phyloP scores from a whole-genome alignment of 2,329 filamentous ascomycete species.

The Hymenoscyphus occultus region DNA sequence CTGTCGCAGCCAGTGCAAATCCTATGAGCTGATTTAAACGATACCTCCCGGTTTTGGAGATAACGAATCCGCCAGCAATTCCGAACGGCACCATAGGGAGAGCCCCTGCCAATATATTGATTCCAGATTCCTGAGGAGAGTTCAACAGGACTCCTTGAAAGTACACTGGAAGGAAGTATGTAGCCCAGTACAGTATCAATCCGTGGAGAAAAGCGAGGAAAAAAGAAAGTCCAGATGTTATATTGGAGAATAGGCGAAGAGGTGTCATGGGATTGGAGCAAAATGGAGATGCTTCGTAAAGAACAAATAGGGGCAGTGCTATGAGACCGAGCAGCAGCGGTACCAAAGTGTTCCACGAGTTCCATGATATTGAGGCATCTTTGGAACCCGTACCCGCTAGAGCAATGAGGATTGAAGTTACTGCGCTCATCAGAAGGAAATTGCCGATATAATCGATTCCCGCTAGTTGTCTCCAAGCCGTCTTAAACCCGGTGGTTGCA shows the following conservation, averaged over 20 bases:
- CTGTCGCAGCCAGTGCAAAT: conserved; percentile 14
- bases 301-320: neutral
- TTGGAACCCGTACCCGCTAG: neutral
- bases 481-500: neutral
- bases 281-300: conserved; percentile 8
- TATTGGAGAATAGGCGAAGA: conserved; percentile 8
- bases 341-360: conserved; percentile 7
- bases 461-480: neutral
- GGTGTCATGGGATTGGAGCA: conserved; percentile 12
- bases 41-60: conserved; percentile 27
- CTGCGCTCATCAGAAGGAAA: neutral
- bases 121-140: conserved; percentile 36
- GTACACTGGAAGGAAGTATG: conserved; percentile 46
- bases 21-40: conserved; percentile 13
- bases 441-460: conserved; percentile 10
- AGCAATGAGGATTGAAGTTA: conserved; percentile 4
- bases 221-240: conserved; percentile 21
- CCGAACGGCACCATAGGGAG: conserved; percentile 29
- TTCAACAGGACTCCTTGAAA: conserved; percentile 45
- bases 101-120: conserved; percentile 40
- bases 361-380: conserved; percentile 10
- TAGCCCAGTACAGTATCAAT: conserved; percentile 38
- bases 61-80: conserved; percentile 21
- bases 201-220: conserved; percentile 40
- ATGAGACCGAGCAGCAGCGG: conserved; percentile 7